Base-by-base conservation (phyloP, 1,139 yeast species). In the Debaryomycetaceae sp. region DNA sequence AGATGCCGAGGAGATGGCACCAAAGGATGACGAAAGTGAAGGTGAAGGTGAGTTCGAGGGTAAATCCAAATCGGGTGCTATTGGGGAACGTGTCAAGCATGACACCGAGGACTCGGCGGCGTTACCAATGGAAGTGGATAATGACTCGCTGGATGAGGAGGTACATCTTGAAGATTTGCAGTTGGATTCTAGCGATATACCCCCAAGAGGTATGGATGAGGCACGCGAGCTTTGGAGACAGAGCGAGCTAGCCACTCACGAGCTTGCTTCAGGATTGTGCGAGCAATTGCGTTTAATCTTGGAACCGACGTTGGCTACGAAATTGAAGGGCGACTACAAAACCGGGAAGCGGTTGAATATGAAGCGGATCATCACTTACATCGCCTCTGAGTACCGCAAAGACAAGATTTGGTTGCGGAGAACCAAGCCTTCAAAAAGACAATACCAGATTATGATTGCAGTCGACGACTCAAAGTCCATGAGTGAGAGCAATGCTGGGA, bases 401-500 rank as follows among this genome's bases (percentile, higher is more conserved):
- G 99, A 92, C 55, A 92, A 92, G 63, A 92, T 92, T 37, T 92
- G 99, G 99, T 68, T 92, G 60, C 74, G 96, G 49, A 76, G 99
- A 56, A 87, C 97, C 6, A 90, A 90, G 51, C 99, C 98, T 31
- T 82, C 95, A 39, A 90, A 92, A 59, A 77, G 99, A 45, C 93
- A 87, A 51, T 92, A 90, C 54, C 98, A 92, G 59, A 81, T 92
- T 38, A 83, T 92, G 96, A 81, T 92, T 41, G 90, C 98, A 1
- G 83, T 92, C 28, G 99, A 92, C 58, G 95, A 92, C 51, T 90
- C 98, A 26, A 86, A 85, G 52, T 87, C 97, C 1, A 92, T 92
- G 99, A 74, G 90, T 34, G 97, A 90, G 53, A 81, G 95, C 22
- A 77, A 77, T 41, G 77, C 94, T 16, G 90, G 85, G 15, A 83